Conservation (phyloP, 2,329 filamentous ascomycete genomes). For the Mollisiaceae sp. region DNA sequence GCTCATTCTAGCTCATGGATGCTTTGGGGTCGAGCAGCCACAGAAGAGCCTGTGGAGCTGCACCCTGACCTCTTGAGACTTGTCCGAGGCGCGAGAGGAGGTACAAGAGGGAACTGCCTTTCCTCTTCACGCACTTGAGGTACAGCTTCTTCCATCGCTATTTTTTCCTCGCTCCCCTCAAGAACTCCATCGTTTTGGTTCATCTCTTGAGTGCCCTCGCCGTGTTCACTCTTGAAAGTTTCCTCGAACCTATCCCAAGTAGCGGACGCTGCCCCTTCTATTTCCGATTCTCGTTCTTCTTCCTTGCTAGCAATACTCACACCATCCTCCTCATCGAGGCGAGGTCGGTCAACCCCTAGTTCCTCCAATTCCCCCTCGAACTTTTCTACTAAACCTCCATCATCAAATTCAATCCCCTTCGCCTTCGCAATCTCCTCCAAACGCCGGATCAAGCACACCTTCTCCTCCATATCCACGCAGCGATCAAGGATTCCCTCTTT, state of each 20-base stretch:
- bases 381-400: background rate
- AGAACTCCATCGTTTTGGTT: background rate
- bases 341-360: background rate
- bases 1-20: slow-evolving; percentile 1
- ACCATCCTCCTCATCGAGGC: background rate
- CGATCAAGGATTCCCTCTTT: background rate
- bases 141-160: background rate
- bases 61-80: background rate
- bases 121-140: background rate
- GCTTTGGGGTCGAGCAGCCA: background rate
- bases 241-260: background rate
- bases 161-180: background rate
- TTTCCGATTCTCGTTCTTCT: background rate
- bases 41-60: background rate
- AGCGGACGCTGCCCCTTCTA: background rate
- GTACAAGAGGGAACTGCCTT: background rate
- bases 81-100: background rate
- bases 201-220: background rate
- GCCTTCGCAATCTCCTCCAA: slow-evolving; percentile 5
- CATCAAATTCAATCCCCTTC: background rate
- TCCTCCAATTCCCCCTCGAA: background rate
- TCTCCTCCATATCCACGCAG: slow-evolving; percentile 16
- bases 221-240: background rate
- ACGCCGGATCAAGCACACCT: slow-evolving; percentile 11
- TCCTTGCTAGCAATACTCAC: background rate